Conservation (phyloP, 208 protist species). For the Crithidia thermophila region DNA sequence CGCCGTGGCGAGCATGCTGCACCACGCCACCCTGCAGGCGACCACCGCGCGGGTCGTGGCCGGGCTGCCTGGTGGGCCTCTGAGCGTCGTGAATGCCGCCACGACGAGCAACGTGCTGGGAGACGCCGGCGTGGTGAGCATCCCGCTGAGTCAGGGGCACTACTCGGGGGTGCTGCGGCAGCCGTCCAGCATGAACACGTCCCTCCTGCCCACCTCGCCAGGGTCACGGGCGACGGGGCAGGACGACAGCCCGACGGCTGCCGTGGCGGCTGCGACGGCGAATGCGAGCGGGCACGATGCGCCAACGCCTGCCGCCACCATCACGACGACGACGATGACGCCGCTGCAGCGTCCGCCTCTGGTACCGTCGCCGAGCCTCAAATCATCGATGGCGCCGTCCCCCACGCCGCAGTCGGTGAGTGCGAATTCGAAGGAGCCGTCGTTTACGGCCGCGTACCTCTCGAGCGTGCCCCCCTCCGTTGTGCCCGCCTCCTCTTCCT, state of each 20-base stretch:
- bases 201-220: neutral
- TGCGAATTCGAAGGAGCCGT: slow-evolving; percentile 1
- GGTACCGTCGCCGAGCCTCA: neutral
- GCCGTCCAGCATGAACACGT: neutral
- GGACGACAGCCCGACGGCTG: neutral
- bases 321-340: neutral
- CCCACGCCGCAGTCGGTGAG: neutral
- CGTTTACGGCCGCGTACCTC: slow-evolving; percentile 1
- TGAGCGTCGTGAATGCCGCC: neutral
- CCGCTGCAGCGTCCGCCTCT: slow-evolving; percentile 1
- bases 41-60: slow-evolving; percentile 8
- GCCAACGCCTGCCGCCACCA: no score
- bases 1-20: slow-evolving; percentile 40
- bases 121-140: no score
- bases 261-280: neutral
- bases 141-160: neutral
- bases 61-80: neutral
- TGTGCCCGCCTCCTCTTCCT: neutral
- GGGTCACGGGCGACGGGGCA: neutral
- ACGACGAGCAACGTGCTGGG: neutral
- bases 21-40: slow-evolving; percentile 24
- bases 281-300: no score
- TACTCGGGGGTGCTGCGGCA: neutral
- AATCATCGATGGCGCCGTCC: neutral
- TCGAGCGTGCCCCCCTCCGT: neutral